Evolutionary conservation across 495 filamentous ascomycete species (phyloP).

Genomic region (Penicillium waksmanii): DNA sequence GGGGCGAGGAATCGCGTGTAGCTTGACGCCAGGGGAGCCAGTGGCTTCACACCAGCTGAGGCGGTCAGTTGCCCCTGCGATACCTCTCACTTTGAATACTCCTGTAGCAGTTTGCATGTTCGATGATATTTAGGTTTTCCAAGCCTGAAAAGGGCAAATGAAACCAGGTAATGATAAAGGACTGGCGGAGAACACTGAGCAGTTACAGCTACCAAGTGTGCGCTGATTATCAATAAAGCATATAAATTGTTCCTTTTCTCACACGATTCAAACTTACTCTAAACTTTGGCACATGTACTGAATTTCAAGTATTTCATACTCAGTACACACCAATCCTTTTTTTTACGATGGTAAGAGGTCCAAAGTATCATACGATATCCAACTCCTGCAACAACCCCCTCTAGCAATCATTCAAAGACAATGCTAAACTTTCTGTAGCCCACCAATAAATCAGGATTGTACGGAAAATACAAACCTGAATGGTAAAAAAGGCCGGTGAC

Average conservation of each 20-base stretch:
- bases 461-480: not conserved
- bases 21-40: not conserved
- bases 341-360: not conserved
- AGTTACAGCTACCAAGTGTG: not conserved
- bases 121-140: not conserved
- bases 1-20: not conserved
- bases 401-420: not conserved
- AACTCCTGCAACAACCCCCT: not conserved
- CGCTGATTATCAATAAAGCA: not conserved
- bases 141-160: not conserved
- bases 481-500: not conserved
- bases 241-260: not conserved
- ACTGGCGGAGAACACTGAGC: not conserved
- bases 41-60: not conserved
- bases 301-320: not conserved
- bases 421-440: not conserved
- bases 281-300: not conserved
- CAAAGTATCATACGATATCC: not conserved
- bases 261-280: not conserved
- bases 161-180: not conserved
- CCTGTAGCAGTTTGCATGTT: not conserved
- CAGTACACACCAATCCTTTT: not conserved
- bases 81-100: not conserved
- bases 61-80: not conserved
- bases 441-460: not conserved